Conservation (phyloP, 768 basidiomycete genomes). For the Psilocybe azurescens region DNA sequence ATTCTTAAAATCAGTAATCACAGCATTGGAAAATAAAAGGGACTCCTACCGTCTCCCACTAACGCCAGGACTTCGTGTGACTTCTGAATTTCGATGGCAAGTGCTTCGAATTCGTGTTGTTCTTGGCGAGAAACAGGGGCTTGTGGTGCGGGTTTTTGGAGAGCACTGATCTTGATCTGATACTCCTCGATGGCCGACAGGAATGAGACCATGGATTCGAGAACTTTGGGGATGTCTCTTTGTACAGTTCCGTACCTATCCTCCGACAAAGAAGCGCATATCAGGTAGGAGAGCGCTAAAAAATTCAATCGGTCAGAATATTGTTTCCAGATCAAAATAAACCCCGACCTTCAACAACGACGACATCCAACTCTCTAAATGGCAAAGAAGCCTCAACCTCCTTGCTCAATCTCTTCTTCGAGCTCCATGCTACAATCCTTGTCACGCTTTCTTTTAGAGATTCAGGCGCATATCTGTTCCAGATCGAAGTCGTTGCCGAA, state of each 20-base stretch:
- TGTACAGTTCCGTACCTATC: conserved; percentile 87
- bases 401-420: conserved; percentile 54
- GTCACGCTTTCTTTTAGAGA: conserved; percentile 29
- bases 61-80: conserved; percentile 59
- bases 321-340: not conserved
- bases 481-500: conserved; percentile 8
- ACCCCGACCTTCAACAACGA: conserved; percentile 62
- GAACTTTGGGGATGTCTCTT: conserved; percentile 79
- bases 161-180: conserved; percentile 53
- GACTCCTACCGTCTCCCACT: conserved; percentile 62
- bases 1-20: conserved; percentile 7
- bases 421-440: conserved; percentile 58
- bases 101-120: conserved; percentile 39
- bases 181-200: conserved; percentile 71
- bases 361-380: conserved; percentile 64
- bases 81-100: conserved; percentile 55
- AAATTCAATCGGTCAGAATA: not conserved
- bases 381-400: conserved; percentile 61
- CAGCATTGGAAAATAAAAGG: not conserved
- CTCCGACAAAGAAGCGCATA: conserved; percentile 76
- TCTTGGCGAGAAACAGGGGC: conserved; percentile 38
- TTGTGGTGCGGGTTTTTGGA: conserved; percentile 43
- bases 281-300: conserved; percentile 68
- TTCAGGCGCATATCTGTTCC: conserved; percentile 34
- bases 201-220: conserved; percentile 78